These are phyloP conservation scores for Metschnikowia peoriensis DNA, from an alignment of 805 yeast species.

Conservation along the genomic window DNA sequence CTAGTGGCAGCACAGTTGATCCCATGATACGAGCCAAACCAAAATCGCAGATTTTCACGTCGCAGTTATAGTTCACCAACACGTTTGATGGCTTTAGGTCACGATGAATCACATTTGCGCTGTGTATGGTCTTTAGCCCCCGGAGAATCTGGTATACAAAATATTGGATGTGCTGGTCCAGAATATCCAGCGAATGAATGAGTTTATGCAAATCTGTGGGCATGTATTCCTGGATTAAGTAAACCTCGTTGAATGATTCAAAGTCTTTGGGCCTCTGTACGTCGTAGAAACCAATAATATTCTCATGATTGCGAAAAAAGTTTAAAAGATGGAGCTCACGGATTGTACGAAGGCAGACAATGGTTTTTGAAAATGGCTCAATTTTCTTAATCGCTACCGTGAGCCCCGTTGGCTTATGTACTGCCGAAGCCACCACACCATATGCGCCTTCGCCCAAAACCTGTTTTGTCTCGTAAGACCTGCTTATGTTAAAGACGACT, in stretches of 20 bases:
- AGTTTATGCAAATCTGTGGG: constrained; percentile 69
- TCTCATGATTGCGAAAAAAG: constrained; percentile 67
- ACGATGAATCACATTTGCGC: constrained; percentile 71
- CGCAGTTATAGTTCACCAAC: constrained; percentile 66
- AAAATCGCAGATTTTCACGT: constrained; percentile 75
- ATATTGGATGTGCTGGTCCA: constrained; percentile 68
- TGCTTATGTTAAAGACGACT: constrained; percentile 58
- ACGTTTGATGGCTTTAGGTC: constrained; percentile 77
- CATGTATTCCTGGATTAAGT: constrained; percentile 75
- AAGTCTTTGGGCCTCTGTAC: constrained; percentile 61
- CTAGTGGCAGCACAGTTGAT: constrained; percentile 34
- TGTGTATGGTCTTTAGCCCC: constrained; percentile 69
- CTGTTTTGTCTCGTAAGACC: constrained; percentile 57
- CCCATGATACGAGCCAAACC: constrained; percentile 61
- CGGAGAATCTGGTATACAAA: constrained; percentile 68
- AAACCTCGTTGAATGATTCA: constrained; percentile 67
- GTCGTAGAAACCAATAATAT: constrained; percentile 64
- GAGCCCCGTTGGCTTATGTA: constrained; percentile 57
- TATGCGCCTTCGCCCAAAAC: constrained; percentile 81
- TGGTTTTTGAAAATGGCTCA: constrained; percentile 62
- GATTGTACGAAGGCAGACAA: constrained; percentile 67
- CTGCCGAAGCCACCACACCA: constrained; percentile 72
- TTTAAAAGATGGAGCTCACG: constrained; percentile 66
- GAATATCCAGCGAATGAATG: constrained; percentile 53
- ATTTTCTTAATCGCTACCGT: constrained; percentile 78